phyloP scores from a whole-genome alignment of 176 grass and related monocot species.

The Tillandsia leiboldiana region DNA sequence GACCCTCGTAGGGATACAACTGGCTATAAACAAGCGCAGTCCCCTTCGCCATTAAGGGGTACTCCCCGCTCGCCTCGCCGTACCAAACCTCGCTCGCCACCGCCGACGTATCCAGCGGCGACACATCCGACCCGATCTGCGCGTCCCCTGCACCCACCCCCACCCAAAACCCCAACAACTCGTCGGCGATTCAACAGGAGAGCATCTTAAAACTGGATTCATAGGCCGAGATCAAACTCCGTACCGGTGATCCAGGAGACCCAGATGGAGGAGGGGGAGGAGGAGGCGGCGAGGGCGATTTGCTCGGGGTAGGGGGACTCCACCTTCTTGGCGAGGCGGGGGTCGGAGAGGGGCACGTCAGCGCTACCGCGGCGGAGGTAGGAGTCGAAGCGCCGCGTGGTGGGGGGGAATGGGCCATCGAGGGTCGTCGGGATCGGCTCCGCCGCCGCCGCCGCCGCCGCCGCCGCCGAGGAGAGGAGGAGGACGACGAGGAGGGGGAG shows the following conservation, averaged over 20 bases:
- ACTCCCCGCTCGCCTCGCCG: constrained; percentile 29
- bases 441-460: background rate
- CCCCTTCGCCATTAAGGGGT: constrained; percentile 31
- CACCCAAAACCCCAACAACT: background rate
- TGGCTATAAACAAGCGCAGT: constrained; percentile 73
- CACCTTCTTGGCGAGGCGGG: constrained; percentile 35
- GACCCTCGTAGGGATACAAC: constrained; percentile 68
- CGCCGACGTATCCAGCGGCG: constrained; percentile 47
- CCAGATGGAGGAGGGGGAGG: constrained; percentile 48
- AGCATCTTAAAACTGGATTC: background rate
- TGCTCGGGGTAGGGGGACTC: constrained; percentile 61
- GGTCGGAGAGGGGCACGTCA: constrained; percentile 53
- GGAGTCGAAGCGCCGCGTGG: constrained; percentile 48
- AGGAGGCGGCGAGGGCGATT: constrained; percentile 61
- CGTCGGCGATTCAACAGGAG: background rate
- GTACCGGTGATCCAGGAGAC: constrained; percentile 74
- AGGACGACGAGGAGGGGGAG: constrained; percentile 1
- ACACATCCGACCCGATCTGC: constrained; percentile 30
- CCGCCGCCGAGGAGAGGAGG: background rate
- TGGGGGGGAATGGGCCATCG: constrained; percentile 60
- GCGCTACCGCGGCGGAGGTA: constrained; percentile 64
- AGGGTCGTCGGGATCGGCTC: constrained; percentile 57
- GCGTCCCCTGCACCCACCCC: constrained; percentile 28
- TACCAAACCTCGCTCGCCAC: constrained; percentile 66
- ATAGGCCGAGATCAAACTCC: background rate